Percentiles rank a stretch among this genome's conserved stretches.
Conservation (phyloP, 805 yeast species). For the Clavispora asparagi region DNA sequence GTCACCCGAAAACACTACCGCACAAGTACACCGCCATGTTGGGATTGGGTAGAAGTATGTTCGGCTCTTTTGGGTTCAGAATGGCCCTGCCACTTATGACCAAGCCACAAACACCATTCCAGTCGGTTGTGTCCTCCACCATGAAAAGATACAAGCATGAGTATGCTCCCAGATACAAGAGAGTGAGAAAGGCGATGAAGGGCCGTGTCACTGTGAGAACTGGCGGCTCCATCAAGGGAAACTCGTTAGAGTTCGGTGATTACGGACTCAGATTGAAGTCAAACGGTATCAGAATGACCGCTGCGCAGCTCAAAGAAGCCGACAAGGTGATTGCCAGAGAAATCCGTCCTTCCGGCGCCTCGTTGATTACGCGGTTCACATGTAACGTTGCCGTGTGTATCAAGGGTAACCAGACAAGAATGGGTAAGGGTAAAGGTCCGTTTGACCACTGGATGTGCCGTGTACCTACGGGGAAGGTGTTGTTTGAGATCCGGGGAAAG, state of each 20-base stretch:
- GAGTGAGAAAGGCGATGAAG: constrained; percentile 74
- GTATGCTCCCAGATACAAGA: constrained; percentile 70
- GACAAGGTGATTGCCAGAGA: constrained; percentile 80
- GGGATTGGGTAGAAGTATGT: constrained; percentile 3
- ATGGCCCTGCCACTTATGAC: not conserved
- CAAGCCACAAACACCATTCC: not conserved
- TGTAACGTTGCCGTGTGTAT: constrained; percentile 88
- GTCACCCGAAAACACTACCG: not conserved
- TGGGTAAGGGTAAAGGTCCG: constrained; percentile 99
- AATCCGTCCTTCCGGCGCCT: constrained; percentile 73
- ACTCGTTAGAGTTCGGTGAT: constrained; percentile 72
- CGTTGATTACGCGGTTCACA: constrained; percentile 72
- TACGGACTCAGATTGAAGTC: constrained; percentile 83
- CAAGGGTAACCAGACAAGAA: constrained; percentile 98
- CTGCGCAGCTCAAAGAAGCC: constrained; percentile 86
- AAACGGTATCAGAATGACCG: constrained; percentile 83
- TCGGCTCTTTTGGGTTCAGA: constrained; percentile 1
- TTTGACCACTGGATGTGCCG: constrained; percentile 97
- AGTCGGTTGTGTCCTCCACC: constrained; percentile 2
- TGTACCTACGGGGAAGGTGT: constrained; percentile 90
- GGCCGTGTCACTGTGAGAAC: constrained; percentile 93
- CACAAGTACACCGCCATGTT: constrained; percentile 4
- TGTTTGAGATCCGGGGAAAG: constrained; percentile 77
- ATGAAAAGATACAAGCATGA: constrained; percentile 52
- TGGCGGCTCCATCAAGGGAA: constrained; percentile 91